Base-by-base conservation (phyloP, 805 yeast species). In the Starmerella floris region DNA sequence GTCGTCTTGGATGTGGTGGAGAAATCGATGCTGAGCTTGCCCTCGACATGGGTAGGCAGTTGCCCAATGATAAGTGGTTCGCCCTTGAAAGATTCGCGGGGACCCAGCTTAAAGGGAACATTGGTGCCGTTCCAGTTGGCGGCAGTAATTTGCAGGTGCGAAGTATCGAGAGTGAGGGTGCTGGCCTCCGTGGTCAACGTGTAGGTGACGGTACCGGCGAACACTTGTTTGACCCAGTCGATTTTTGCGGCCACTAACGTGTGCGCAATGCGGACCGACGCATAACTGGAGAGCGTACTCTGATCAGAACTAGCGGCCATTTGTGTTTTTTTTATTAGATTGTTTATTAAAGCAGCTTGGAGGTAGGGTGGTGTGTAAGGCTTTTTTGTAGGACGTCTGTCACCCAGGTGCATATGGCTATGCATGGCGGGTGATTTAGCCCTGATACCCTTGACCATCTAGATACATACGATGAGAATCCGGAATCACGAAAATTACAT, bases 271-370 rank as follows among this genome's bases (percentile, higher is more conserved):
- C 59, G 51, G 54, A 82, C 78, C 23, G 62, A 50, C 16, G 53
- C 50, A 59, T 83, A 85, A 58, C 79, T 81, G 33, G 94, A 83
- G 37, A 77, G 65, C 2, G 95, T 82, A 2, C 93, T 79, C n/a
- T 26, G 5, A 30, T 49, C 52, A 5, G 9, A 19, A 16, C 11
- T 11, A 9, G 27, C 11, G 11, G 27, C 8, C 27, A 25, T 25
- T n/a, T n/a, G n/a, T n/a, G n/a, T n/a, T n/a, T n/a, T n/a, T n/a
- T n/a, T n/a, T n/a, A n/a, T n/a, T n/a, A n/a, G n/a, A n/a, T n/a
- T n/a, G n/a, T n/a, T n/a, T n/a, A n/a, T n/a, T n/a, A n/a, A n/a
- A n/a, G n/a, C n/a, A n/a, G n/a, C n/a, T n/a, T n/a, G n/a, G n/a
- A n/a, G n/a, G n/a, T n/a, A n/a, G n/a, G n/a, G n/a, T n/a, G n/a